Evolutionary conservation across 2,329 filamentous ascomycete genomes (phyloP).

Genomic region (Scortechinia acanthostroma): DNA sequence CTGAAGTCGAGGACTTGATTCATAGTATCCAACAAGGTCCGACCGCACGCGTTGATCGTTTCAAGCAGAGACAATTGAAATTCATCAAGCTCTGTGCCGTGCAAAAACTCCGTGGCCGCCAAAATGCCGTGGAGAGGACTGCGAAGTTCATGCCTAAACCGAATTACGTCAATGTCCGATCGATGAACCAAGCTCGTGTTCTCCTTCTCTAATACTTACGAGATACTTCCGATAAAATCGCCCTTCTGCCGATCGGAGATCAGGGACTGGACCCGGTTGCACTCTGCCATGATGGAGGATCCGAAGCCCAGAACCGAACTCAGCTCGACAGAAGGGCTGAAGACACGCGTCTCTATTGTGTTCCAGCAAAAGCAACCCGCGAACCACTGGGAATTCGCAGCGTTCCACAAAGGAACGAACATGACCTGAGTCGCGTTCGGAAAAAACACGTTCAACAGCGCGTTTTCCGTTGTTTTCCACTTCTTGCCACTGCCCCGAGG

Average conservation of each 20-base stretch:
- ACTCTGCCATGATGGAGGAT: background rate
- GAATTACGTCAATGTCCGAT: no score
- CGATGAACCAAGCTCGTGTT: no score
- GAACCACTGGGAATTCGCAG: background rate
- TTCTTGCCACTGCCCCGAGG: background rate
- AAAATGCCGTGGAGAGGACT: slow-evolving; percentile 35
- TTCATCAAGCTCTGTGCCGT: slow-evolving; percentile 27
- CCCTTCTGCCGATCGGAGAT: background rate
- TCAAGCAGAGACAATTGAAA: slow-evolving; percentile 31
- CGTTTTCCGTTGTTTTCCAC: background rate
- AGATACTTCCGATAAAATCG: slow-evolving; percentile 1
- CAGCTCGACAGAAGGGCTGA: background rate
- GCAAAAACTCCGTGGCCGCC: slow-evolving; percentile 38
- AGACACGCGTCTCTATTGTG: background rate
- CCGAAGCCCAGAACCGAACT: background rate
- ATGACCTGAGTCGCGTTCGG: background rate
- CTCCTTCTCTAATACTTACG: no score
- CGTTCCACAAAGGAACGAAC: background rate
- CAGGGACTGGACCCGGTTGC: background rate
- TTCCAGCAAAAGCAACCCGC: background rate
- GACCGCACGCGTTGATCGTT: slow-evolving; percentile 37
- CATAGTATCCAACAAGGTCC: slow-evolving; percentile 39
- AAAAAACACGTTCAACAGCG: background rate
- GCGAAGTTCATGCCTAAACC: slow-evolving; percentile 41
- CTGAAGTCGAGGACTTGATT: slow-evolving; percentile 30